Evolutionary conservation across 176 grass and related monocot species (phyloP).

Genomic region (Elymus sibiricus): DNA sequence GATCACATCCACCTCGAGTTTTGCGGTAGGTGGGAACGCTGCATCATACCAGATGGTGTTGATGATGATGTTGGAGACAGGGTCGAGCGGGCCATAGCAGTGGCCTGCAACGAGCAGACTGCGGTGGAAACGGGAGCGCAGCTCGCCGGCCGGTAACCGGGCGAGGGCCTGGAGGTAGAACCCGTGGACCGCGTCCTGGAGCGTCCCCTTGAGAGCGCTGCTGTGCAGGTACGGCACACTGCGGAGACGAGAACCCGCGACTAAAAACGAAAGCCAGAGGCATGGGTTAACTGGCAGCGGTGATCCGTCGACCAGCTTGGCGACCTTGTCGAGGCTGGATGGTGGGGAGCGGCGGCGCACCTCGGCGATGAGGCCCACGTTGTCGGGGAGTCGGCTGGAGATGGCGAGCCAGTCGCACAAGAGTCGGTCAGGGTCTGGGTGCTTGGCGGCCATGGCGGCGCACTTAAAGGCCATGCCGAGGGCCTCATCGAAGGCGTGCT

Average conservation of each 20-base stretch:
- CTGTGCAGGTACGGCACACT: not conserved
- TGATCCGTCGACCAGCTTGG: not conserved
- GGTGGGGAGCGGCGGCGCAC: not conserved
- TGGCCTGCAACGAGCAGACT: not conserved
- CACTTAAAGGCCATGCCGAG: not conserved
- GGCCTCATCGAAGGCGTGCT: not conserved
- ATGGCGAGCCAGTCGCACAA: not conserved
- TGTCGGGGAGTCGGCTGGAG: not conserved
- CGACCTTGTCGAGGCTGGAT: not conserved
- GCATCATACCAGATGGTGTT: not conserved
- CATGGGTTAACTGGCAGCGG: not conserved
- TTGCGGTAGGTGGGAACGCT: not conserved
- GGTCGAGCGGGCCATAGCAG: not conserved
- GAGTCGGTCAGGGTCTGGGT: not conserved
- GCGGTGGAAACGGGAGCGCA: not conserved
- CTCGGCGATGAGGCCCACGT: not conserved
- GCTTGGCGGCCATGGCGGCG: not conserved
- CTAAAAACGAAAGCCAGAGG: not conserved
- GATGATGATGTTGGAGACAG: slow-evolving; percentile 12
- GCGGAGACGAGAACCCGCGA: not conserved
- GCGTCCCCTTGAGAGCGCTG: not conserved
- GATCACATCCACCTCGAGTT: slow-evolving; percentile 5
- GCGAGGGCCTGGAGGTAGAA: not conserved
- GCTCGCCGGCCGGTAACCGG: not conserved
- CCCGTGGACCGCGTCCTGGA: not conserved